Conservation (phyloP, 495 filamentous ascomycete species). For the Penicillium waksmanii region DNA sequence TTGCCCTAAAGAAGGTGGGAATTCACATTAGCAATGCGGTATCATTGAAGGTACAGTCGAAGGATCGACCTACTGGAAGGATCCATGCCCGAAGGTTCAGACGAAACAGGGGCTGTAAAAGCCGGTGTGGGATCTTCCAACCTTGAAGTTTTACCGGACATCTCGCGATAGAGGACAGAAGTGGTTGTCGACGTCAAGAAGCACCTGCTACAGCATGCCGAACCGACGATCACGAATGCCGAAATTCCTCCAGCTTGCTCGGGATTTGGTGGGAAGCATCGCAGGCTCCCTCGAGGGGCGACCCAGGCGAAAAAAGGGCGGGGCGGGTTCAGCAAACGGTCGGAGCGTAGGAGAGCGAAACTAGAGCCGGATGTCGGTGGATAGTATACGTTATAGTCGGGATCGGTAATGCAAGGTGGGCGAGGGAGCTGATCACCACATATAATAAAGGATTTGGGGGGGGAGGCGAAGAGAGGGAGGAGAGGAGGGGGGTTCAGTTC, state of each 20-base stretch:
- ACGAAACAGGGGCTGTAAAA: constrained; percentile 3
- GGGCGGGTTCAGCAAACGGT: constrained; percentile 4
- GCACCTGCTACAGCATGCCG: constrained; percentile 32
- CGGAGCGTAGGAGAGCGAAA: constrained; percentile 3
- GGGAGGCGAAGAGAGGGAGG: background rate
- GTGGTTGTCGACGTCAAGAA: constrained; percentile 18
- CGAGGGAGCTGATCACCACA: background rate
- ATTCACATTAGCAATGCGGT: constrained; percentile 1
- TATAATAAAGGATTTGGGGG: background rate
- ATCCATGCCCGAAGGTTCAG: constrained; percentile 12
- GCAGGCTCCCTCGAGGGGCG: constrained; percentile 18
- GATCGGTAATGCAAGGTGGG: background rate
- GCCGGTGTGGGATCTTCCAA: constrained; percentile 15
- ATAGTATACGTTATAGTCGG: background rate
- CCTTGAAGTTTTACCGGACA: constrained; percentile 32
- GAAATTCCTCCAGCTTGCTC: constrained; percentile 29
- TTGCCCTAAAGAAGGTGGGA: constrained; percentile 19
- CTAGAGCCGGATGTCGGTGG: background rate
- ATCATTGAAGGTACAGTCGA: background rate
- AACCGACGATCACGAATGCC: constrained; percentile 27
- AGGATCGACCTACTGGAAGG: constrained; percentile 20
- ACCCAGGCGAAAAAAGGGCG: constrained; percentile 1
- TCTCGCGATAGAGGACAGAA: constrained; percentile 22
- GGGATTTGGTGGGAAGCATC: constrained; percentile 31
- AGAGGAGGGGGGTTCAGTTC: background rate